Conservation (phyloP, 1,284 basidiomycete species). For the Pascua guehoae region DNA sequence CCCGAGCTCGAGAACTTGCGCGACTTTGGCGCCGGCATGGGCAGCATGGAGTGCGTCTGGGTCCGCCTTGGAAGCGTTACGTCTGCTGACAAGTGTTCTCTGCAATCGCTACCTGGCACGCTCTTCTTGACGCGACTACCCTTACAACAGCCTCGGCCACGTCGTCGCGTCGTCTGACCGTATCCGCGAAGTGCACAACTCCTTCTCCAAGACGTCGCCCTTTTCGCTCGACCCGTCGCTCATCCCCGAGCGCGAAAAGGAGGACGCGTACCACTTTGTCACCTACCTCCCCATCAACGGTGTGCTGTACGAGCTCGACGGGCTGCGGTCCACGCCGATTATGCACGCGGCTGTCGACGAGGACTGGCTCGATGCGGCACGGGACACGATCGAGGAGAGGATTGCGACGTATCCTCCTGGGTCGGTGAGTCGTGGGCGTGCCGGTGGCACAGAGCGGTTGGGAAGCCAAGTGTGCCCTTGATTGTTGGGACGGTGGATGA, state of each 20-base stretch:
- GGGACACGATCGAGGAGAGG: slow-evolving; percentile 75
- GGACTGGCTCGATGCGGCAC: slow-evolving; percentile 74
- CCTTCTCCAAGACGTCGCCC: slow-evolving; percentile 68
- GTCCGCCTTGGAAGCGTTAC: neutral
- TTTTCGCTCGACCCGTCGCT: slow-evolving; percentile 68
- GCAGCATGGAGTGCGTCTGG: slow-evolving; percentile 58
- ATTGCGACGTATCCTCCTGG: slow-evolving; percentile 82
- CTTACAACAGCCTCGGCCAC: slow-evolving; percentile 51
- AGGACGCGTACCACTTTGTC: slow-evolving; percentile 91
- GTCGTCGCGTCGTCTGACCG: slow-evolving; percentile 9
- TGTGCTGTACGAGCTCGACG: slow-evolving; percentile 83
- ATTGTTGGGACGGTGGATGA: too few species aligned
- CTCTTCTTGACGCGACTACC: neutral
- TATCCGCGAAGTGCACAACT: slow-evolving; percentile 14
- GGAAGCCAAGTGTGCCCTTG: too few species aligned
- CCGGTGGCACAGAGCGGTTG: too few species aligned
- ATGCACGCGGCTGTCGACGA: slow-evolving; percentile 64
- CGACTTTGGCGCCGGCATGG: slow-evolving; percentile 76
- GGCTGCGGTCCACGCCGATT: slow-evolving; percentile 72
- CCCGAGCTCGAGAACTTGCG: slow-evolving; percentile 68
- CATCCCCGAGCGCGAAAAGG: slow-evolving; percentile 59
- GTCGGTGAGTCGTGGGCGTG: slow-evolving; percentile 58
- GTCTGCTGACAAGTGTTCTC: neutral
- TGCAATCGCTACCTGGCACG: neutral
- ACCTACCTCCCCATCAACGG: slow-evolving; percentile 81